These are phyloP conservation scores for Fusarium sororula DNA, from an alignment of 2,329 filamentous ascomycete genomes.

Conservation along the genomic window DNA sequence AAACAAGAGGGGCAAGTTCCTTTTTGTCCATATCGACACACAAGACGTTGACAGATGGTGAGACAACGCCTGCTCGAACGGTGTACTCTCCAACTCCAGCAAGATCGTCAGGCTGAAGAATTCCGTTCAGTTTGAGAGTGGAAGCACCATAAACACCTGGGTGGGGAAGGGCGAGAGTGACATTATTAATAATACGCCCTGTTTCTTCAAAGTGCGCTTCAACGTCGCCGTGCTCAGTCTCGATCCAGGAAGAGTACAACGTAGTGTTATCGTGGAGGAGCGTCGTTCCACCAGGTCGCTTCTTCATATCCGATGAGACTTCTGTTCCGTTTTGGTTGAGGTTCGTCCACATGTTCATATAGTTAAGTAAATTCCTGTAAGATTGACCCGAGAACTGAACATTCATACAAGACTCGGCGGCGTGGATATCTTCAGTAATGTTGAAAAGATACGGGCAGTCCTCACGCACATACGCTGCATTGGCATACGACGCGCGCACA, in stretches of 20 bases:
- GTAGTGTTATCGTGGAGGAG: conserved; percentile 79
- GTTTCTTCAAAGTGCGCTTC: conserved; percentile 58
- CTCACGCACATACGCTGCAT: conserved; percentile 62
- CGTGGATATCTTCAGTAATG: conserved; percentile 49
- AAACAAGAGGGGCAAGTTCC: conserved; percentile 73
- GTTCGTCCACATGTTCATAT: conserved; percentile 64
- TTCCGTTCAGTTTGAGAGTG: conserved; percentile 66
- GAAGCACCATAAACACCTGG: conserved; percentile 72
- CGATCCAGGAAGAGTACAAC: conserved; percentile 74
- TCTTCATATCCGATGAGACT: conserved; percentile 50
- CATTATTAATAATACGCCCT: conserved; percentile 74
- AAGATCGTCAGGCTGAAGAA: conserved; percentile 74
- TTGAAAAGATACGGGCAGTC: conserved; percentile 71
- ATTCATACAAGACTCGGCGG: conserved; percentile 68
- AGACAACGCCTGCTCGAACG: conserved; percentile 74
- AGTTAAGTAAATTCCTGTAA: conserved; percentile 75
- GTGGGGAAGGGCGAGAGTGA: conserved; percentile 82
- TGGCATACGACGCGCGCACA: conserved; percentile 71
- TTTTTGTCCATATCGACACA: conserved; percentile 71
- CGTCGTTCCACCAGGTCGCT: conserved; percentile 68
- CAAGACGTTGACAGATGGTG: conserved; percentile 75
- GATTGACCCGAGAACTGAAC: conserved; percentile 75
- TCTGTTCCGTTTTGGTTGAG: conserved; percentile 56
- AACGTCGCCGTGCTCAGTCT: conserved; percentile 62
- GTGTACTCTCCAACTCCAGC: conserved; percentile 74